These are phyloP conservation scores for Neurospora sp. DNA, from an alignment of 495 filamentous ascomycete species.

Conservation along the genomic window DNA sequence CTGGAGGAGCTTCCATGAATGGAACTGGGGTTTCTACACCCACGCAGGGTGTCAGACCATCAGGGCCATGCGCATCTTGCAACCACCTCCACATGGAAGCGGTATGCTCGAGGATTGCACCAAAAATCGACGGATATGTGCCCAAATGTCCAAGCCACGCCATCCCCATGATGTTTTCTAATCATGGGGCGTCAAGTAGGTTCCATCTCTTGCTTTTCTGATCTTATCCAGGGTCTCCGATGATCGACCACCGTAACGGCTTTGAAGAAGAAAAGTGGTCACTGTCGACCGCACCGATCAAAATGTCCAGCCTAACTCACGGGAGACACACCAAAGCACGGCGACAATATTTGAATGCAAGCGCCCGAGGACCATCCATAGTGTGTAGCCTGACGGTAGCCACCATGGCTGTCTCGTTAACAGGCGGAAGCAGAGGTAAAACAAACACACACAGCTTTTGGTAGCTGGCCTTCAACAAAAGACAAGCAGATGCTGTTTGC, in stretches of 20 bases:
- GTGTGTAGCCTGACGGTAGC: not conserved
- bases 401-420: not conserved
- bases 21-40: not conserved
- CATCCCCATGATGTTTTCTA: not conserved
- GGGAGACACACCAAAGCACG: not conserved
- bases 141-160: not conserved
- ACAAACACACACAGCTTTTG: not conserved
- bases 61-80: not conserved
- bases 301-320: not conserved
- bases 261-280: not conserved
- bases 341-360: not conserved
- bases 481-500: not conserved
- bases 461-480: not conserved
- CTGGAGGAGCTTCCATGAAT: not conserved
- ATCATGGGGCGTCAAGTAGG: not conserved
- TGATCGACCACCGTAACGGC: not conserved
- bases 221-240: not conserved
- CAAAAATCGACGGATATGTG: not conserved
- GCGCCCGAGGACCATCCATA: not conserved
- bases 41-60: not conserved
- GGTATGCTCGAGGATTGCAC: not conserved
- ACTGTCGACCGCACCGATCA: not conserved
- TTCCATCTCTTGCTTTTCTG: not conserved
- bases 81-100: not conserved
- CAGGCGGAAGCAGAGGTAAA: not conserved